These are phyloP conservation scores for Tricholoma bakamatsutake DNA, from an alignment of 768 basidiomycete species.

Conservation along the genomic window DNA sequence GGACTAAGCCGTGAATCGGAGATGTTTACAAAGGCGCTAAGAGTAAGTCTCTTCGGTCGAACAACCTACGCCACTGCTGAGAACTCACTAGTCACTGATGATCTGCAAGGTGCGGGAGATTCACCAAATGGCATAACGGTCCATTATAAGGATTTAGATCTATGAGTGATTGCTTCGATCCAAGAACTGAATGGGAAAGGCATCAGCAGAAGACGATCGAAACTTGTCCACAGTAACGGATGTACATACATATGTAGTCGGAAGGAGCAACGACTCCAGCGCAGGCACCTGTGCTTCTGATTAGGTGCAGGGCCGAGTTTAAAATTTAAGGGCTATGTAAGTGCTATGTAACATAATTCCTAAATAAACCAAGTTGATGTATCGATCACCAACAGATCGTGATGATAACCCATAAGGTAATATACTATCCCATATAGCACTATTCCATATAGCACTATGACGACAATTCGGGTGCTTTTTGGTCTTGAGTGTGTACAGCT, in stretches of 20 bases:
- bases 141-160: not conserved
- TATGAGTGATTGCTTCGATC: not conserved
- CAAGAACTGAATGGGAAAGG: not conserved
- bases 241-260: not conserved
- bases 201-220: not conserved
- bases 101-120: not conserved
- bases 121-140: not conserved
- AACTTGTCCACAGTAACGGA: not conserved
- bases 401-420: conserved; percentile 1
- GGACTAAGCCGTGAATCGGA: not conserved
- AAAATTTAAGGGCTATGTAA: not conserved
- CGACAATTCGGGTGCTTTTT: not conserved
- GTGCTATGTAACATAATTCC: no score
- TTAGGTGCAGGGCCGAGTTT: not conserved
- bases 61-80: conserved; percentile 1
- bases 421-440: not conserved
- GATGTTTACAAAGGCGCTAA: conserved; percentile 1
- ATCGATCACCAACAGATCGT: not conserved
- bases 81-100: not conserved
- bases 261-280: conserved; percentile 1
- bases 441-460: not conserved
- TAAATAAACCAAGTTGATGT: not conserved
- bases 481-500: not conserved
- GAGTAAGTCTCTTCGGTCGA: conserved; percentile 1
- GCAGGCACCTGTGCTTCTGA: conserved; percentile 1